Evolutionary conservation across 257 asterid species (phyloP), one percentile per base, ranked within the genome.

Genomic region (Solanum pinnatisectum): DNA sequence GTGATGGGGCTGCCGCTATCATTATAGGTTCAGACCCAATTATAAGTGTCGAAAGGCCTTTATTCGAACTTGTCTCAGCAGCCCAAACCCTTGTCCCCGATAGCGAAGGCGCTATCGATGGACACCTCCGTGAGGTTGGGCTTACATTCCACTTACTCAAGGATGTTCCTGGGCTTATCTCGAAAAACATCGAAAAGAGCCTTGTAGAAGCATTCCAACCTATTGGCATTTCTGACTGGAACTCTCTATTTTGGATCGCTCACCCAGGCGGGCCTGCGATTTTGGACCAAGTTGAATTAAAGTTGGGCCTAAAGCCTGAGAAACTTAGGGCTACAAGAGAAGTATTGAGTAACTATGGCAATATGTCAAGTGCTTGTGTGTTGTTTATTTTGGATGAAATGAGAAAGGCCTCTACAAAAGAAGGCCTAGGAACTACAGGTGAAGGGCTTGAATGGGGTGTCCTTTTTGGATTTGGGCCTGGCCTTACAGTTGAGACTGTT

Each of bases 191-290:
- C 0, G 95, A 87, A 71, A 92, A 92, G 52, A 88, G 91, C 39
- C 52, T 95, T 77, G 84, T 87, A 37, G 96, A 93, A 65, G 96
- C 97, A 3, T 94, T 95, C 4, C 84, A 87, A 6, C 94, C 98
- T 2, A 18, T 92, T 9, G 95, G 94, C 0, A 92, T 95, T 4
- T 84, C 94, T 2, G 96, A 95, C n/a, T 95, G 96, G 96, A 95
- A 94, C 87, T 91, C 95, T 1, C 11, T 95, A 3, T 95, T 95
- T 84, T 95, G 96, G 98, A 89, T 93, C 0, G 95, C 94, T 0
- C 98, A 95, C n/a, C 98, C 96, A 0, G 98, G 98, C 0, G 98
- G 98, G 76, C 95, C 93, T 0, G 98, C 95, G 14, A 93, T 95
- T 2, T 65, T 95, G 20, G 96, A 95, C 59, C 95, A 92, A 89